Conservation (phyloP, 176 grass and related monocot genomes). For the Miscanthus lutarioriparius region DNA sequence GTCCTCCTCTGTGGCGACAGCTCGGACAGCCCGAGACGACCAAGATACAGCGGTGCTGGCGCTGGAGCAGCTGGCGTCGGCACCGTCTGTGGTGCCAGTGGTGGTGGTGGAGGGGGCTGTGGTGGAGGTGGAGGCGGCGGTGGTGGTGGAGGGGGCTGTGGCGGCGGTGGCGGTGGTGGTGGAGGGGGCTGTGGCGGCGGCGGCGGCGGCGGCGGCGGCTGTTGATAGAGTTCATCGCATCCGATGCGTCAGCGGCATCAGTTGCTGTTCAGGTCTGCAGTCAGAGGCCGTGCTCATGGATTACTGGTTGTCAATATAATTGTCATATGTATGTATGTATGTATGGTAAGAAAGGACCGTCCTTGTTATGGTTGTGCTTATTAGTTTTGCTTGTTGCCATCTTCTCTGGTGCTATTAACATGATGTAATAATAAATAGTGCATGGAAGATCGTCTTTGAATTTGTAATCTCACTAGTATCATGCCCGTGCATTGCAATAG, state of each 20-base stretch:
- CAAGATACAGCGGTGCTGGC: background rate
- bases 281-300: background rate
- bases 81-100: too few species aligned
- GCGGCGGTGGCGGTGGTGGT: background rate
- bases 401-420: too few species aligned
- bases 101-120: too few species aligned
- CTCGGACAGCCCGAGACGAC: background rate
- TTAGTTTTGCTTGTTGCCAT: too few species aligned
- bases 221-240: background rate
- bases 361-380: too few species aligned
- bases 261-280: background rate
- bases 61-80: too few species aligned
- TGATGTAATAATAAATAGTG: too few species aligned
- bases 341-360: background rate
- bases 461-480: too few species aligned
- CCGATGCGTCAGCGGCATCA: background rate
- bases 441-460: too few species aligned
- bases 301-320: background rate
- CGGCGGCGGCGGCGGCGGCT: background rate
- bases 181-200: background rate
- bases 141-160: background rate
- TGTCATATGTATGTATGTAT: too few species aligned
- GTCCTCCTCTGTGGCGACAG: constrained; percentile 7
- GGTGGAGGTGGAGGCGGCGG: background rate
- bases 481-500: too few species aligned